These are phyloP conservation scores for Effrenium voratum DNA, from an alignment of 73 alveolate species.

Conservation along the genomic window DNA sequence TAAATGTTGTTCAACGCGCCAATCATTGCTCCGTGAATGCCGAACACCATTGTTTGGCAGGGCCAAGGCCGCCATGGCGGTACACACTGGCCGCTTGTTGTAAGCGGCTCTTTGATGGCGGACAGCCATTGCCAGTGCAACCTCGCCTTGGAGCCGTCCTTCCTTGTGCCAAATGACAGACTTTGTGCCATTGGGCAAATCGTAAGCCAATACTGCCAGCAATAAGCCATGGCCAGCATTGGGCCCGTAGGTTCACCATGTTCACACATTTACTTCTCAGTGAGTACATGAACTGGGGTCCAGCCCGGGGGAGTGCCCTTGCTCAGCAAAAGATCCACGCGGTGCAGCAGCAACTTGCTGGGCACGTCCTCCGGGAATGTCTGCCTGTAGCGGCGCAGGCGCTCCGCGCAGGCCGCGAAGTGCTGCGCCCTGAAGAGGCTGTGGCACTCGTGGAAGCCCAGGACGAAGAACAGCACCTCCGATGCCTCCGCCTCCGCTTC, in stretches of 20 bases:
- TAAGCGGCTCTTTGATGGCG: too few relatives aligned
- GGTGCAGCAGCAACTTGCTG: slow-evolving; percentile 86
- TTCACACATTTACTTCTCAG: slow-evolving; percentile 26
- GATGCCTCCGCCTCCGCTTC: neutral
- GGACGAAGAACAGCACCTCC: slow-evolving; percentile 5
- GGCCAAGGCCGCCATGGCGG: too few relatives aligned
- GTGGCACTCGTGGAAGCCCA: slow-evolving; percentile 26
- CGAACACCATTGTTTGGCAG: too few relatives aligned
- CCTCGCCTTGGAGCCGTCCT: too few relatives aligned
- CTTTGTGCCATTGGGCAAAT: too few relatives aligned
- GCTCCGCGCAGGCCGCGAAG: neutral
- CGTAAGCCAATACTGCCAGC: too few relatives aligned
- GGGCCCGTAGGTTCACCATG: neutral
- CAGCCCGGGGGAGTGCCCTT: slow-evolving; percentile 58
- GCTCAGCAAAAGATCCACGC: slow-evolving; percentile 49
- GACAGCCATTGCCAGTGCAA: too few relatives aligned
- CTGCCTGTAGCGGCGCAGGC: neutral
- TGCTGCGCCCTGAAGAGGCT: slow-evolving; percentile 42
- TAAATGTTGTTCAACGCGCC: too few relatives aligned
- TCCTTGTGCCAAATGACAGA: too few relatives aligned
- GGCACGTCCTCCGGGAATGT: slow-evolving; percentile 44
- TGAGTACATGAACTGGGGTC: slow-evolving; percentile 34
- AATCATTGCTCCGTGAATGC: too few relatives aligned
- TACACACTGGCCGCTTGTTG: too few relatives aligned
- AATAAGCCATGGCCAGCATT: too few relatives aligned